Percentiles rank a stretch among this genome's conserved stretches.
Conservation (phyloP, 108 stramenopile genomes). For the Skeletonema potamos region DNA sequence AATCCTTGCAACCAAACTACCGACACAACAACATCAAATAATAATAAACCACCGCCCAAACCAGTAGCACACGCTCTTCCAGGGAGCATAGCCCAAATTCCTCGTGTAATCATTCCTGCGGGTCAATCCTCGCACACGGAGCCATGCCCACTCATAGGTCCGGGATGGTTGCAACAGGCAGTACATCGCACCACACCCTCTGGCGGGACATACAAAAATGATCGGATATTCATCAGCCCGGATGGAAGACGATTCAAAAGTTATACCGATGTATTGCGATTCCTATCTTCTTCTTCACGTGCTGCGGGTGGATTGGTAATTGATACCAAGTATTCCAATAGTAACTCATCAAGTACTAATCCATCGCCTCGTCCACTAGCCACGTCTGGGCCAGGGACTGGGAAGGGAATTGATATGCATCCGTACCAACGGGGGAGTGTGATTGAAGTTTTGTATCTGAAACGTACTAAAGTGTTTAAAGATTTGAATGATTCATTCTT, state of each 20-base stretch:
- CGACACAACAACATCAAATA: neutral
- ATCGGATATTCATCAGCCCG: constrained; percentile 1
- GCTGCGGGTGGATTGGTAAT: neutral
- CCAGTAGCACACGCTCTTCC: neutral
- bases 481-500: constrained; percentile 6
- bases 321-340: neutral
- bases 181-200: constrained; percentile 10
- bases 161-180: neutral
- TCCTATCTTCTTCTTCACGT: neutral
- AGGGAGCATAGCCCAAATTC: neutral
- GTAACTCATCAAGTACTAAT: neutral
- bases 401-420: constrained; percentile 68
- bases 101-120: neutral
- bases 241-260: constrained; percentile 2
- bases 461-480: constrained; percentile 41
- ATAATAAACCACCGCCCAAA: neutral
- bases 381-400: constrained; percentile 32
- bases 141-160: constrained; percentile 4
- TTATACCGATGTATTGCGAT: constrained; percentile 3
- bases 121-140: neutral
- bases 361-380: neutral
- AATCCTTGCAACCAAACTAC: neutral
- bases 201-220: neutral
- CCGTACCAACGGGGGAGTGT: constrained; percentile 84
- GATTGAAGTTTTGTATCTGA: constrained; percentile 77